Evolutionary conservation across 2,329 filamentous ascomycete species (phyloP).

Genomic region (Ceratocystis harringtonii): DNA sequence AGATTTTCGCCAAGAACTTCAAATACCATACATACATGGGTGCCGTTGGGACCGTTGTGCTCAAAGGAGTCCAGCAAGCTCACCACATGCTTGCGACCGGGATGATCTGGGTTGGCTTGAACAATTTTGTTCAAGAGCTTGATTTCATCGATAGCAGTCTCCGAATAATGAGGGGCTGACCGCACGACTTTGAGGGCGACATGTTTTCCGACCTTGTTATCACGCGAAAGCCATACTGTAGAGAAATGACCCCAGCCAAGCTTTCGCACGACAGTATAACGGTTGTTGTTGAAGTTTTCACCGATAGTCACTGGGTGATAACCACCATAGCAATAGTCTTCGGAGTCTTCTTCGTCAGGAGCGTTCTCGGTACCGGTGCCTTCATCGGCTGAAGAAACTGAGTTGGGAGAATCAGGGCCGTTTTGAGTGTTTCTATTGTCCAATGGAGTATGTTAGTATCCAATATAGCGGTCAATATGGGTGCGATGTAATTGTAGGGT

Average conservation of each 20-base stretch:
- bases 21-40: constrained; percentile 98
- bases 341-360: constrained; percentile 94
- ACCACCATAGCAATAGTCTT: constrained; percentile 98
- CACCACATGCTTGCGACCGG: constrained; percentile 87
- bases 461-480: neutral
- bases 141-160: constrained; percentile 97
- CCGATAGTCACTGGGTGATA: constrained; percentile 92
- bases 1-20: constrained; percentile 94
- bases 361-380: constrained; percentile 83
- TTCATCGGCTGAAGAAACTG: constrained; percentile 59
- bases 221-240: constrained; percentile 75
- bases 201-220: constrained; percentile 81
- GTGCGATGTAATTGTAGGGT: neutral
- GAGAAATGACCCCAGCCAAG: constrained; percentile 98
- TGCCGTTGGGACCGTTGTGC: constrained; percentile 90
- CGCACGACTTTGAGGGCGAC: constrained; percentile 96
- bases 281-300: constrained; percentile 94
- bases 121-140: constrained; percentile 96
- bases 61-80: constrained; percentile 94
- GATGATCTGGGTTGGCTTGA: constrained; percentile 84
- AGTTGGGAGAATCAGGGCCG: constrained; percentile 52
- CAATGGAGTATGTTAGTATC: neutral
- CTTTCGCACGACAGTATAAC: constrained; percentile 92
- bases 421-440: constrained; percentile 22
- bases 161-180: constrained; percentile 94